phyloP scores from a whole-genome alignment of 2,329 filamentous ascomycete species.

The Helotiales sp. region DNA sequence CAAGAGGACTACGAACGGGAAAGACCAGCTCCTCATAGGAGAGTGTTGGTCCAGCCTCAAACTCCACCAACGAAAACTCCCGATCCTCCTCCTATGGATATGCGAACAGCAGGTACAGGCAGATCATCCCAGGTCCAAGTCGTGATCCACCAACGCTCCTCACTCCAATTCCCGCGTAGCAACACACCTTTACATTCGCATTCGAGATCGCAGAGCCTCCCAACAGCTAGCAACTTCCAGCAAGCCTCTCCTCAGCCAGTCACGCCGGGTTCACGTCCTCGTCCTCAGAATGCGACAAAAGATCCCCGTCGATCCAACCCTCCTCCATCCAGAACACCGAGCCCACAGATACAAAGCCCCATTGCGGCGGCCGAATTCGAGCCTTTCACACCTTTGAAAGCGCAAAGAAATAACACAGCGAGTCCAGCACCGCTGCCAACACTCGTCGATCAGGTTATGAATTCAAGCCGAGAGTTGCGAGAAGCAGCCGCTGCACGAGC shows the following conservation, averaged over 20 bases:
- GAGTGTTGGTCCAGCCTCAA: neutral
- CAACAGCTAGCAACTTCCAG: neutral
- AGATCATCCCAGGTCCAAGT: neutral
- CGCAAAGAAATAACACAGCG: neutral
- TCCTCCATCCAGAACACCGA: neutral
- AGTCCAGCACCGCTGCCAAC: neutral
- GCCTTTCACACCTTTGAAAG: neutral
- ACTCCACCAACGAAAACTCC: neutral
- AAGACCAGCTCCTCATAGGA: neutral
- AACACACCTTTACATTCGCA: neutral
- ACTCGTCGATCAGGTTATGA: neutral
- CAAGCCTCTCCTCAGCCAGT: neutral
- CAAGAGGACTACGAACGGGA: neutral
- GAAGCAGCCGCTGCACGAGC: neutral
- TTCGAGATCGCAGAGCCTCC: neutral
- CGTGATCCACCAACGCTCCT: neutral
- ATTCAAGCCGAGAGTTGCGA: neutral
- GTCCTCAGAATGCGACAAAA: neutral
- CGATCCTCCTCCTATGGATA: too few relatives aligned
- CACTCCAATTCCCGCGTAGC: neutral
- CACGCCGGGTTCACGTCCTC: neutral
- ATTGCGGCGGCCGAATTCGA: neutral
- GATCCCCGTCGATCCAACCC: neutral
- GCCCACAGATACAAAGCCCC: neutral
- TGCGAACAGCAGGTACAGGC: neutral